Evolutionary conservation across 257 asterid genomes (phyloP).

Genomic region (Nicotiana sylvestris): DNA sequence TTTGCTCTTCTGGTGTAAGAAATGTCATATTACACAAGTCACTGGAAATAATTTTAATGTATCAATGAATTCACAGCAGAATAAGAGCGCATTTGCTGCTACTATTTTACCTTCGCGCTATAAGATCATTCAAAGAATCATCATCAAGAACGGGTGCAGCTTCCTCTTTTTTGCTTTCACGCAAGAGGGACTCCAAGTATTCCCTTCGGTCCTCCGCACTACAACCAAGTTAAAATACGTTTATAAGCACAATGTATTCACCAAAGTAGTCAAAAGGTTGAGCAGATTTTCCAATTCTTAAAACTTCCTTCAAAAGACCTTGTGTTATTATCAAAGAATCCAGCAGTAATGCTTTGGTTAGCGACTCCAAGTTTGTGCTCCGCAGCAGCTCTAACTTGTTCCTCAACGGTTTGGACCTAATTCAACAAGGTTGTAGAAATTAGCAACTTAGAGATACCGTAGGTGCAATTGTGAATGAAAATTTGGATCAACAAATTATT

Average conservation of each 20-base stretch:
- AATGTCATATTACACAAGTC: background rate
- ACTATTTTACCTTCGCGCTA: constrained; percentile 80
- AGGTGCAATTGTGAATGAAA: background rate
- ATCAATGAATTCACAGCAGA: constrained; percentile 12
- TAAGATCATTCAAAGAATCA: constrained; percentile 86
- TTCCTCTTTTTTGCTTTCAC: constrained; percentile 97
- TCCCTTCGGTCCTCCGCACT: constrained; percentile 99
- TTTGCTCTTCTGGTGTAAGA: background rate
- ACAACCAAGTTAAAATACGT: constrained; percentile 19
- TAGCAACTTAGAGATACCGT: background rate
- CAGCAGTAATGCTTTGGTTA: constrained; percentile 99
- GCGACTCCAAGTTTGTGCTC: constrained; percentile 99
- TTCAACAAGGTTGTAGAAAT: constrained; percentile 20
- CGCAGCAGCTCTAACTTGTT: constrained; percentile 98
- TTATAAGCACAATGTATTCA: constrained; percentile 11
- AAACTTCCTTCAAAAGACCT: constrained; percentile 42
- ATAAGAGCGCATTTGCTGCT: background rate
- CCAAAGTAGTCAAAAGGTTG: background rate
- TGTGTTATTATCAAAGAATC: constrained; percentile 94
- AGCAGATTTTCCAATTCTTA: constrained; percentile 10
- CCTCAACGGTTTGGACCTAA: constrained; percentile 98
- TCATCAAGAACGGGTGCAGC: constrained; percentile 91
- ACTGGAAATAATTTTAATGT: background rate
- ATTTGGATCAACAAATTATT: constrained; percentile 2
- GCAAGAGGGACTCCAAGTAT: constrained; percentile 94